These are phyloP conservation scores for Angomonas deanei DNA, from an alignment of 208 protist genomes.

Conservation along the genomic window DNA sequence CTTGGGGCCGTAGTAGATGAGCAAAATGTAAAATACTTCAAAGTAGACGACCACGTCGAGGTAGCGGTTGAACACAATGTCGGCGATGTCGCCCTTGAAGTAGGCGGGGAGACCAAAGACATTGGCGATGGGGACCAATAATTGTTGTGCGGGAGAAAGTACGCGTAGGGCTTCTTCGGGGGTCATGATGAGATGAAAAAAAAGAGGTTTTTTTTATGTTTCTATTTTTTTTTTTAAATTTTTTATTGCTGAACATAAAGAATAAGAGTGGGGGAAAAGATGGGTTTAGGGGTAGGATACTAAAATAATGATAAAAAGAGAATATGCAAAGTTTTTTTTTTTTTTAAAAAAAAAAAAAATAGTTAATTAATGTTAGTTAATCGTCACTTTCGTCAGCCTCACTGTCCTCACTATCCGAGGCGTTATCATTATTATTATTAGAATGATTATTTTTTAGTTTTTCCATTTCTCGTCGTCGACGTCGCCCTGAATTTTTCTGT, in stretches of 20 bases:
- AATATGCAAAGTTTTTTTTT: too few species aligned
- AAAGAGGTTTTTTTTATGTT: too few species aligned
- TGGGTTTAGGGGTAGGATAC: too few species aligned
- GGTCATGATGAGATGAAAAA: constrained; percentile 1
- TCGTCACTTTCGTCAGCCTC: not conserved
- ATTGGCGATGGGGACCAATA: constrained; percentile 24
- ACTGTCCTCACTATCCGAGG: not conserved
- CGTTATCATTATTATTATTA: not conserved
- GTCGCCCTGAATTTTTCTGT: too few species aligned
- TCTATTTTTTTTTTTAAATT: too few species aligned
- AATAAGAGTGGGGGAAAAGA: too few species aligned
- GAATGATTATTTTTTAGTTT: not conserved
- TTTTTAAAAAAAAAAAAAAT: too few species aligned
- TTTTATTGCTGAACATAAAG: too few species aligned
- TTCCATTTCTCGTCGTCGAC: too few species aligned
- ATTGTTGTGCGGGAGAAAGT: not conserved
- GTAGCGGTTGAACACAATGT: constrained; percentile 39
- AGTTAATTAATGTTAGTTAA: too few species aligned
- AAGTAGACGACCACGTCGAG: constrained; percentile 40
- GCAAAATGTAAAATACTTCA: constrained; percentile 40
- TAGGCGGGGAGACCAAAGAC: constrained; percentile 22
- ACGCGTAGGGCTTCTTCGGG: too few species aligned
- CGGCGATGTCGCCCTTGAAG: constrained; percentile 31
- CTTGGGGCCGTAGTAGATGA: constrained; percentile 52
- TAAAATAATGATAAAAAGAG: too few species aligned